Evolutionary conservation across 192 early-diverging fungal genomes (phyloP).

Genomic region (Chytriomyces sp.): DNA sequence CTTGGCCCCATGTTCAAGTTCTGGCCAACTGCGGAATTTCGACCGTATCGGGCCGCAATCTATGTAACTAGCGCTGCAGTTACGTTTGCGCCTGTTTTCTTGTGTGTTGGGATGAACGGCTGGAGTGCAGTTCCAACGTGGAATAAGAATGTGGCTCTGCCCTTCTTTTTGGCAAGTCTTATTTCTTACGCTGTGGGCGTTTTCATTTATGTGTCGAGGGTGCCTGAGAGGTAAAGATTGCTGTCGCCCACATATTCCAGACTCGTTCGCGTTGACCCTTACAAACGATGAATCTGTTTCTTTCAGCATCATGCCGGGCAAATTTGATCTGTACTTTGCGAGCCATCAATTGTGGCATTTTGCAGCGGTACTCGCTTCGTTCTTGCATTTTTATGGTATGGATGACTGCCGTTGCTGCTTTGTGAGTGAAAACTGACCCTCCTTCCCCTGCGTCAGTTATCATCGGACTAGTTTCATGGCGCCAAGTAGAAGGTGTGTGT

Average conservation of each 20-base stretch:
- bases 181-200: constrained; percentile 30
- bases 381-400: constrained; percentile 6
- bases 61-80: constrained; percentile 15
- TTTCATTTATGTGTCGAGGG: constrained; percentile 30
- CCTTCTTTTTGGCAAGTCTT: background rate
- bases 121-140: background rate
- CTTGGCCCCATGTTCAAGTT: constrained; percentile 40
- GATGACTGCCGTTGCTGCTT: background rate
- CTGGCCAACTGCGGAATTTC: constrained; percentile 25
- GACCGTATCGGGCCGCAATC: constrained; percentile 2
- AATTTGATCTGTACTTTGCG: constrained; percentile 32
- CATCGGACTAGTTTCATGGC: constrained; percentile 2
- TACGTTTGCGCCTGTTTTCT: constrained; percentile 3
- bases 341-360: constrained; percentile 44
- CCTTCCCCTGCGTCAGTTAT: background rate
- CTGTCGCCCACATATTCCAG: background rate
- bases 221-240: constrained; percentile 31
- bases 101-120: background rate
- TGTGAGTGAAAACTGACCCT: background rate
- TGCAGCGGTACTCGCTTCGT: constrained; percentile 28
- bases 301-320: constrained; percentile 21
- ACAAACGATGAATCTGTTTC: background rate
- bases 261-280: background rate
- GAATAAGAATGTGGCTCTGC: background rate
- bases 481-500: constrained; percentile 1